Base-by-base conservation (phyloP, 441 rosid species). In the Sinapis alba region DNA sequence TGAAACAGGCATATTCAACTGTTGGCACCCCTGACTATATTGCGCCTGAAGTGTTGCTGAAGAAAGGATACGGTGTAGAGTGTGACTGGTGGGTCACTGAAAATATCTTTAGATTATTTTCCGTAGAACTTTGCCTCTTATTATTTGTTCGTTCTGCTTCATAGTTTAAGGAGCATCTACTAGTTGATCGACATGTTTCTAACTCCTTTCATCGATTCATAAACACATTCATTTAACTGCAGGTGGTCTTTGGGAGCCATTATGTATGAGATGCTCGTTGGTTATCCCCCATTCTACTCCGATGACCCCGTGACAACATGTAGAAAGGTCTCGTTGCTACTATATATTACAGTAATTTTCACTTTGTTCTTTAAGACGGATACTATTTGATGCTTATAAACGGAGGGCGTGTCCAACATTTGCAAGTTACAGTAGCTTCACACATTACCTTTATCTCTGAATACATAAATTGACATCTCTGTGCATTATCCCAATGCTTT, bases 201-300 rank as follows among this genome's bases (percentile, higher is more conserved):
- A 47, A 5, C 16, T 24, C 51, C 54, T 59, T 32, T 26, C 19
- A 23, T 67, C 12, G n/a, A 62, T 45, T 70, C 21, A 68, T 78
- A 32, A 32, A 77, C 54, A 19, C 74, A 56, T 41, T 78, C 58
- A 20, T 51, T 56, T 80, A 68, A 70, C 3, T 83, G 80, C 83
- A 92, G 98, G 98, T 92, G 98, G 98, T 95, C 99, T 16, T 96
- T 93, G 59, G 98, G 98, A 76, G 98, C 99, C 28, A 93, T 93
- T 79, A 87, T 93, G 98, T 93, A 95, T 78, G 98, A 93, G 81
- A 95, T 95, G 98, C 98, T 93, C 41, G 90, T 95, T 77, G 99
- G 98, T 47, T 95, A 89, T 78, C 96, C 99, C n/a, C 99, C 98
- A 64, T 95, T 95, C 74, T 91, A 95, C 79, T 85, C 98, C 0